phyloP scores from a whole-genome alignment of 768 basidiomycete species.

The Termitomyces sp. region DNA sequence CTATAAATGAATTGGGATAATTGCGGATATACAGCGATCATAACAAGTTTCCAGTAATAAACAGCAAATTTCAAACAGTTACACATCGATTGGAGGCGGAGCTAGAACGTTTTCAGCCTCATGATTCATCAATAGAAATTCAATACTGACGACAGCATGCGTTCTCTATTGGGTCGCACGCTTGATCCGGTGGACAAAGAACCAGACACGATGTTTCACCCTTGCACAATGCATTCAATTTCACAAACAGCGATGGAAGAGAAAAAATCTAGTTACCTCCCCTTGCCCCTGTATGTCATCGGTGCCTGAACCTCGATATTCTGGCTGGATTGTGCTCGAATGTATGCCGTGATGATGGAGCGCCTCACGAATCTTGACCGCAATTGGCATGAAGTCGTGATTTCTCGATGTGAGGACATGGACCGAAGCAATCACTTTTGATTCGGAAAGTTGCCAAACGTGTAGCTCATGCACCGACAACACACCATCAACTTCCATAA shows the following conservation, averaged over 20 bases:
- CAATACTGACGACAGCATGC: slow-evolving; percentile 74
- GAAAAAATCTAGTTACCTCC: slow-evolving; percentile 29
- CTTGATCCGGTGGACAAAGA: slow-evolving; percentile 61
- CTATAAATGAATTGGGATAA: slow-evolving; percentile 35
- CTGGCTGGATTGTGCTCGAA: slow-evolving; percentile 91
- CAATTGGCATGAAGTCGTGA: slow-evolving; percentile 89
- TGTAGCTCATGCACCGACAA: slow-evolving; percentile 89
- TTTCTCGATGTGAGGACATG: slow-evolving; percentile 83
- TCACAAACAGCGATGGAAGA: not conserved
- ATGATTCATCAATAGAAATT: not conserved
- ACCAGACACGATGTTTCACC: slow-evolving; percentile 61
- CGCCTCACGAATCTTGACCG: slow-evolving; percentile 73
- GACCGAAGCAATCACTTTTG: slow-evolving; percentile 91
- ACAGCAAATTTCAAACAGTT: slow-evolving; percentile 4
- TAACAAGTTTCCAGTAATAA: slow-evolving; percentile 7
- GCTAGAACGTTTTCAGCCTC: slow-evolving; percentile 24
- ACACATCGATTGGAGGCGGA: slow-evolving; percentile 39
- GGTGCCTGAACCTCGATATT: slow-evolving; percentile 46
- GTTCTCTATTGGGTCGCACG: slow-evolving; percentile 63
- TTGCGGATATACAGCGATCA: slow-evolving; percentile 9
- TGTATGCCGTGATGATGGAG: slow-evolving; percentile 93
- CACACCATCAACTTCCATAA: slow-evolving; percentile 80
- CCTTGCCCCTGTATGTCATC: slow-evolving; percentile 39
- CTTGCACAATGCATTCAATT: slow-evolving; percentile 15
- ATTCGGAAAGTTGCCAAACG: slow-evolving; percentile 96